Evolutionary conservation across 2,329 filamentous ascomycete genomes (phyloP), one percentile per base, ranked within the genome.

Genomic region (Sclerotinia glacialis): DNA sequence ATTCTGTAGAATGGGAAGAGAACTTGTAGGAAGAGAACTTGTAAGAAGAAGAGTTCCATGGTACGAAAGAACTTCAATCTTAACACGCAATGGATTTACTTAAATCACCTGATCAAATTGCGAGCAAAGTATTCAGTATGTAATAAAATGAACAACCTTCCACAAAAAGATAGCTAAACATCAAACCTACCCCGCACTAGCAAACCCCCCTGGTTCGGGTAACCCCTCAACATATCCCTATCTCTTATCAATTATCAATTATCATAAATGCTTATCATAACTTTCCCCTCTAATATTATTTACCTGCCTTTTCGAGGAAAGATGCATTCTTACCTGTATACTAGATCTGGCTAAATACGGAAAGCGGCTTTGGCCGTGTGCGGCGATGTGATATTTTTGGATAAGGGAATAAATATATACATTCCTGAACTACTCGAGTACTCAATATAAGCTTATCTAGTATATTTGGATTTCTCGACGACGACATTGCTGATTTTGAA

Each of bases 341-440:
- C 42, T 60, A 6, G 21, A 60, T 47, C 21, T 31, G 55, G 4
- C 40, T 21, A 26, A 6, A 46, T n/a, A 46, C 64, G 53, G 64
- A 66, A 34, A 66, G 21, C 64, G 64, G 55, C 64, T 52, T 46
- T 53, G 64, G 37, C 34, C 64, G 64, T 21, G 34, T 61, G n/a
- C n/a, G 28, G 44, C 31, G n/a, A 44, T 31, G 55, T 23, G n/a
- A 11, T 31, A 26, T n/a, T 31, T 4, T 26, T 28, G 52, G 54
- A 18, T 42, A 28, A 44, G 42, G 34, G 18, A 2, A 16, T 40
- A 3, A 26, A 18, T 44, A 55, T 64, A 54, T 44, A 53, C n/a
- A 28, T 34, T 34, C 56, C 31, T 18, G n/a, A 47, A 14, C 31
- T 11, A 6, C 47, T 40, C 37, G 8, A 31, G 40, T n/a, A n/a